Conservation (phyloP, 2,329 filamentous ascomycete genomes). For the Orbilia ellipsospora region DNA sequence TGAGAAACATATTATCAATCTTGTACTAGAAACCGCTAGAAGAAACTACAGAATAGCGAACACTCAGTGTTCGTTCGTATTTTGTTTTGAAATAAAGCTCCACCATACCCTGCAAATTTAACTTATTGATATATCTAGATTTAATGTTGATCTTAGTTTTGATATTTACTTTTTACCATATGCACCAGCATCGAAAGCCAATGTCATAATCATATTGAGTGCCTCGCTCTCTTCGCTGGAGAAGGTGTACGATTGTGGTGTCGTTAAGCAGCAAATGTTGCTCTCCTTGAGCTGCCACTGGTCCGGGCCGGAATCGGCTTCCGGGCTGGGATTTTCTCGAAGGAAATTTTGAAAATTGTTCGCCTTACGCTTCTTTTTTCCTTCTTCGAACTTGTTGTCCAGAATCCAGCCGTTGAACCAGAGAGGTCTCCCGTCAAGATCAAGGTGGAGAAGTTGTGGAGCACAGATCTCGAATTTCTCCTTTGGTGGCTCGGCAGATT, state of each 20-base stretch:
- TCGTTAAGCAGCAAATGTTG: constrained; percentile 62
- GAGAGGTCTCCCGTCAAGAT: constrained; percentile 62
- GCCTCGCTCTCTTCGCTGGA: constrained; percentile 58
- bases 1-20: constrained; percentile 3
- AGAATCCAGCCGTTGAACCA: constrained; percentile 67
- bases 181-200: constrained; percentile 55
- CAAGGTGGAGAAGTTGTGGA: constrained; percentile 65
- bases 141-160: too few species aligned
- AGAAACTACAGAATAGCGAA: not conserved
- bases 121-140: too few species aligned
- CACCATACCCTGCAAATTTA: too few species aligned
- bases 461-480: constrained; percentile 63
- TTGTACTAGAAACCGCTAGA: not conserved
- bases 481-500: constrained; percentile 8
- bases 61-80: not conserved
- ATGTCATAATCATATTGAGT: constrained; percentile 60
- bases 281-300: constrained; percentile 61
- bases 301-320: constrained; percentile 54
- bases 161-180: constrained; percentile 56
- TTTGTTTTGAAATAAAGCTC: too few species aligned
- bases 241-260: constrained; percentile 59
- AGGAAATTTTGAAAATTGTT: constrained; percentile 62
- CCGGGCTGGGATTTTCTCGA: constrained; percentile 59
- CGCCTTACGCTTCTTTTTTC: constrained; percentile 60
- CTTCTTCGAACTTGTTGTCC: constrained; percentile 64